phyloP scores from a whole-genome alignment of 2,329 filamentous ascomycete species.

The Phialophora tarda region DNA sequence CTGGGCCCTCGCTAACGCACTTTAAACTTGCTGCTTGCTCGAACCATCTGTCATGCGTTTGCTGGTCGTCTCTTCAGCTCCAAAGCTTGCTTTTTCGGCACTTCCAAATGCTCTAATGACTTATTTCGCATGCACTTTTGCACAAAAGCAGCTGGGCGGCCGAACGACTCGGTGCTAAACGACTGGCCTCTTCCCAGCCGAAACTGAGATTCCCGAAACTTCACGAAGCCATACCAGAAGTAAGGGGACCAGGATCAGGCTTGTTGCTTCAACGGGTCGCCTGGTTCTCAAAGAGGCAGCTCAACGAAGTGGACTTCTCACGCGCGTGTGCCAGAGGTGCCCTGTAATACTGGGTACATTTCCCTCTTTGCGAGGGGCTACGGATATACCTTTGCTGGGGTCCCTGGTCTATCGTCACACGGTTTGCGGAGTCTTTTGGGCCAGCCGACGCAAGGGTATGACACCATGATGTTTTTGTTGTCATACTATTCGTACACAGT shows the following conservation, averaged over 20 bases:
- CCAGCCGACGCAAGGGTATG: background rate
- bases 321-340: background rate
- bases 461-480: constrained; percentile 6
- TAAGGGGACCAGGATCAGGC: constrained; percentile 23
- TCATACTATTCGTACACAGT: constrained; percentile 4
- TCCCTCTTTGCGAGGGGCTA: background rate
- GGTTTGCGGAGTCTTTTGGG: background rate
- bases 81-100: constrained; percentile 18
- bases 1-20: constrained; percentile 29
- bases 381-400: constrained; percentile 15
- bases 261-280: constrained; percentile 22
- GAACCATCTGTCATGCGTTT: constrained; percentile 1
- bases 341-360: constrained; percentile 6
- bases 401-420: constrained; percentile 8
- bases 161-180: constrained; percentile 5
- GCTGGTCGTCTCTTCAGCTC: constrained; percentile 25
- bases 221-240: constrained; percentile 19
- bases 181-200: constrained; percentile 10
- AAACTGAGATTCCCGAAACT: constrained; percentile 16
- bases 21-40: constrained; percentile 15
- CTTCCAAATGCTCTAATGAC: background rate
- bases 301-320: constrained; percentile 4
- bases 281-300: constrained; percentile 15
- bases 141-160: constrained; percentile 16
- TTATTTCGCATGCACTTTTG: constrained; percentile 18